A percentile compares a stretch with the other conserved stretches of the same genome.
phyloP scores from a whole-genome alignment of 1,284 basidiomycete genomes.

The Ceratobasidium sp. region DNA sequence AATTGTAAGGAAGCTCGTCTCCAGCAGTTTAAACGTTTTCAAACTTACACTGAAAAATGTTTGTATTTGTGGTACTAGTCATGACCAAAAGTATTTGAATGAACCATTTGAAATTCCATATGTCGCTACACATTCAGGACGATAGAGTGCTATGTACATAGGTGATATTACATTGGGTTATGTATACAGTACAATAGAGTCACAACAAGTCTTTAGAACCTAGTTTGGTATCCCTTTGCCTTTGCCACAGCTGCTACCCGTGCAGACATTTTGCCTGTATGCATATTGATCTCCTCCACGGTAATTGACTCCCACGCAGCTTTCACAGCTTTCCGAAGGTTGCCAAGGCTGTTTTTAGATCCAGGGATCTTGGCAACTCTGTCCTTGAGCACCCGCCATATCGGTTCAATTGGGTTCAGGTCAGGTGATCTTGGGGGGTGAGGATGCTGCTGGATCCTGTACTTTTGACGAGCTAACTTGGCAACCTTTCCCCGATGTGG shows the following conservation, averaged over 20 bases:
- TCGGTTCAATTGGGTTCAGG: conserved; percentile 32
- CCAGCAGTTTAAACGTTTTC: too few species aligned
- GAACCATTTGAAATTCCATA: too few species aligned
- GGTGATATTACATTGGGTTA: too few species aligned
- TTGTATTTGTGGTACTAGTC: too few species aligned
- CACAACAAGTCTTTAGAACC: conserved; percentile 9
- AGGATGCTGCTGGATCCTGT: neutral
- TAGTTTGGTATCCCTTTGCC: conserved; percentile 17
- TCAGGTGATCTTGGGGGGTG: conserved; percentile 33
- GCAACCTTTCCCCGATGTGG: conserved; percentile 6
- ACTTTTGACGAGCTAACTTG: neutral
- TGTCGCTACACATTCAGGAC: too few species aligned
- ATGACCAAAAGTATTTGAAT: too few species aligned
- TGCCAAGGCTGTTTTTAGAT: neutral
- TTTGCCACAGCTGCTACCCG: conserved; percentile 15
- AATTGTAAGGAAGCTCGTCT: too few species aligned
- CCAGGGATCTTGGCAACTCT: conserved; percentile 4
- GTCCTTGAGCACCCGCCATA: conserved; percentile 30
- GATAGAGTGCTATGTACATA: too few species aligned
- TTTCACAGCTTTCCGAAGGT: conserved; percentile 5
- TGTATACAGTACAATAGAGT: neutral
- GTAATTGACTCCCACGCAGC: conserved; percentile 20
- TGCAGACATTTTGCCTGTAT: conserved; percentile 26
- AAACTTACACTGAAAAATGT: too few species aligned
- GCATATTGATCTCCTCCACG: conserved; percentile 12